These are phyloP conservation scores for Colletotrichum costaricense DNA, from an alignment of 2,329 filamentous ascomycete genomes.

Conservation along the genomic window DNA sequence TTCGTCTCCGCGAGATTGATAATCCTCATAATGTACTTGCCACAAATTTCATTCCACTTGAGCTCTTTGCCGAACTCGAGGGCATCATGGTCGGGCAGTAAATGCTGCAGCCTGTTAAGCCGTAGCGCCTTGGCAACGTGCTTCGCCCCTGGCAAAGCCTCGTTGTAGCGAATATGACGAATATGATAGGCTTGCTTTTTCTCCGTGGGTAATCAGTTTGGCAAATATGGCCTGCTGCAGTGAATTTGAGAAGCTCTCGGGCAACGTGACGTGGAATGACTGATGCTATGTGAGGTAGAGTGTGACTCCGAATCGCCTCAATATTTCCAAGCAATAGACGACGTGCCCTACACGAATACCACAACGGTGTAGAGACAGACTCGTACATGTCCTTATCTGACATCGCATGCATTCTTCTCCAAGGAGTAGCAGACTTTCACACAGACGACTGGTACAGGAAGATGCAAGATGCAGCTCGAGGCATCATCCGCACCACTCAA, in stretches of 20 bases:
- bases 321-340: too few species aligned
- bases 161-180: neutral
- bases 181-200: neutral
- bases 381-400: too few species aligned
- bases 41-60: neutral
- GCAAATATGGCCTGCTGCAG: neutral
- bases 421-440: too few species aligned
- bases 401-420: too few species aligned
- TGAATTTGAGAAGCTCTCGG: neutral
- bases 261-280: neutral
- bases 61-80: neutral
- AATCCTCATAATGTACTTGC: neutral
- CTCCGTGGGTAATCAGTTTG: neutral
- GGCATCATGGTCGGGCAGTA: neutral
- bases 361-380: too few species aligned
- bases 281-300: neutral
- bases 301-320: too few species aligned
- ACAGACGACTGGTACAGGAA: rapidly evolving
- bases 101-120: neutral
- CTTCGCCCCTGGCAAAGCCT: neutral
- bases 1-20: too few species aligned
- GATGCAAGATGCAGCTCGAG: too few species aligned
- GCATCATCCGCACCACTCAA: too few species aligned
- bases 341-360: too few species aligned
- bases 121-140: neutral